A percentile compares a stretch with the other conserved stretches of the same genome.
Evolutionary conservation across 2,329 filamentous ascomycete species (phyloP).

Genomic region (Chrysoporthe puriensis): DNA sequence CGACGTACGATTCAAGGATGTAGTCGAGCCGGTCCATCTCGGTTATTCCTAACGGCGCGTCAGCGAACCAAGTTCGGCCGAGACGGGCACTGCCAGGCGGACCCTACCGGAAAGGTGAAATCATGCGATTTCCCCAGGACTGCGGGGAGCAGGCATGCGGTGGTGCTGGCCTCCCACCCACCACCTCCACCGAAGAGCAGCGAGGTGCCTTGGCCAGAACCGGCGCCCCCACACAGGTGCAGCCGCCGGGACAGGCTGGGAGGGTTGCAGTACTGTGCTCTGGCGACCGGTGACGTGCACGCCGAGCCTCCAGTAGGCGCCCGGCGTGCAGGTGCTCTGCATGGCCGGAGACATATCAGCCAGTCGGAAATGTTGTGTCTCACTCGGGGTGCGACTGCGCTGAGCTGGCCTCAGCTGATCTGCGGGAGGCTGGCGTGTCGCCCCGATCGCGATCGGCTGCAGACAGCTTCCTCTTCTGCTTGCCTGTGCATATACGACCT

Average conservation of each 20-base stretch:
- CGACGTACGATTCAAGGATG: conserved; percentile 38
- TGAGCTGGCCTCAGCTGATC: no score
- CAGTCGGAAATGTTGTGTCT: neutral
- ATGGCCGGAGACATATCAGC: neutral
- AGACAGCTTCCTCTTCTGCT: no score
- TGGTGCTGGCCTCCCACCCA: neutral
- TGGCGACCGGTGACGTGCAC: no score
- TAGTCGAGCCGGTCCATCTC: conserved; percentile 24
- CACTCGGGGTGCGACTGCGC: no score
- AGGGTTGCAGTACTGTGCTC: neutral
- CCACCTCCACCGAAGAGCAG: no score
- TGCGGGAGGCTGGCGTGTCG: no score
- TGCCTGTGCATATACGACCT: no score
- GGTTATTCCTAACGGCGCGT: neutral
- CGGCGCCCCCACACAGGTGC: neutral
- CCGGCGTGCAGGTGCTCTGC: neutral
- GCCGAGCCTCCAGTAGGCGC: neutral
- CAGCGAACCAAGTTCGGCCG: no score
- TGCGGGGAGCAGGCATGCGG: neutral
- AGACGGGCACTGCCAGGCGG: no score
- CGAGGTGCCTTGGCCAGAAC: neutral
- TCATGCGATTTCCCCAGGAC: neutral
- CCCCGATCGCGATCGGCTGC: no score
- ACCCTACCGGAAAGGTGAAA: neutral
- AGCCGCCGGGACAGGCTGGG: neutral